Conservation (phyloP, 2,329 filamentous ascomycete species). For the Byssoonygena ceratinophila region DNA sequence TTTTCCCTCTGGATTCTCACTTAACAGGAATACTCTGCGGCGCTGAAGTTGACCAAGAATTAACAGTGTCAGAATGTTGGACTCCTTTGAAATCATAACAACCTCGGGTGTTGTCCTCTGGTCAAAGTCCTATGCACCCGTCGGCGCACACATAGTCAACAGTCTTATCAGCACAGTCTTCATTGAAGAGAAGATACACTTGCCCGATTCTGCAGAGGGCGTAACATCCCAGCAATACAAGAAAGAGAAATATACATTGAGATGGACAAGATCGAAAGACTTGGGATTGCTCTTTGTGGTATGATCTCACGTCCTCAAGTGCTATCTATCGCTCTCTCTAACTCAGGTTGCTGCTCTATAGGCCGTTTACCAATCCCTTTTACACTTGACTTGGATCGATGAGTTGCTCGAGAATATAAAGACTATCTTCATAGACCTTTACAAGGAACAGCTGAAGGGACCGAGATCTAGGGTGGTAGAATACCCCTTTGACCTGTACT, state of each 20-base stretch:
- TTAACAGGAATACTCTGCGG: neutral
- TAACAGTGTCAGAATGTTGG: constrained; percentile 58
- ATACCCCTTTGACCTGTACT: constrained; percentile 85
- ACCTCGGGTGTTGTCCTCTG: constrained; percentile 94
- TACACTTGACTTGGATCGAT: constrained; percentile 95
- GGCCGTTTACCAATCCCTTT: constrained; percentile 92
- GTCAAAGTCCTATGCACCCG: constrained; percentile 74
- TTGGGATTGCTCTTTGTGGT: constrained; percentile 92
- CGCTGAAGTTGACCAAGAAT: neutral
- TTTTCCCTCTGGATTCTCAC: too few species aligned
- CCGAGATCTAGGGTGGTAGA: constrained; percentile 67
- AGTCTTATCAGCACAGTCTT: constrained; percentile 93
- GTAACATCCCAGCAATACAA: constrained; percentile 60
- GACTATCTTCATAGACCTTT: constrained; percentile 81
- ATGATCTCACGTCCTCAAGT: constrained; percentile 24
- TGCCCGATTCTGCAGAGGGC: constrained; percentile 43
- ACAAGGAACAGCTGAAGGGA: constrained; percentile 75
- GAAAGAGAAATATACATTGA: constrained; percentile 86
- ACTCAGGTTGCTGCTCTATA: constrained; percentile 31
- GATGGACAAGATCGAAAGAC: constrained; percentile 89
- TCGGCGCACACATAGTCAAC: constrained; percentile 79
- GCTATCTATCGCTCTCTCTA: neutral
- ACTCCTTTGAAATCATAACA: constrained; percentile 92
- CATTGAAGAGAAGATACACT: constrained; percentile 77
- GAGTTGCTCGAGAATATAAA: constrained; percentile 91